Percentiles rank a stretch among this genome's conserved stretches.
Conservation (phyloP, 2,329 filamentous ascomycete species). For the Orbilia quercus region DNA sequence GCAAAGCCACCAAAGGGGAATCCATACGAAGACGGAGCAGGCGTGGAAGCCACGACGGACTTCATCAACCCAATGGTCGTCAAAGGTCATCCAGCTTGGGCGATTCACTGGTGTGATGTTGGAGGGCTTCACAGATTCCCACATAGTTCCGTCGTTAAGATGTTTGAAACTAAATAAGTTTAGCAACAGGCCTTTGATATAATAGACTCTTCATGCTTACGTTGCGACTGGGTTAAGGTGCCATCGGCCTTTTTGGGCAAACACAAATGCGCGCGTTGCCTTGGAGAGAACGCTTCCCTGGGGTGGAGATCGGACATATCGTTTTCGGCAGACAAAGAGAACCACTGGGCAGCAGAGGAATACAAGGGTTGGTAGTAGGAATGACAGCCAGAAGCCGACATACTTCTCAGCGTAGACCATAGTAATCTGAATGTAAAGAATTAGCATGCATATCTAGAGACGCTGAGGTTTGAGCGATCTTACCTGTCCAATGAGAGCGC, state of each 20-base stretch:
- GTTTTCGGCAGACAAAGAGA: constrained; percentile 71
- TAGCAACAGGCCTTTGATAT: background rate
- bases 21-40: constrained; percentile 70
- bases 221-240: constrained; percentile 72
- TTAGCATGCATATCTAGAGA: no score
- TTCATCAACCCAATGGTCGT: constrained; percentile 85
- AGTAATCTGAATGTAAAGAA: constrained; percentile 65
- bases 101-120: constrained; percentile 69
- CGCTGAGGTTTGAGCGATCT: constrained; percentile 62
- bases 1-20: constrained; percentile 72
- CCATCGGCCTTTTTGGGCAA: constrained; percentile 74
- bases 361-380: constrained; percentile 73
- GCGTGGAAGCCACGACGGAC: constrained; percentile 76
- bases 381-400: constrained; percentile 79
- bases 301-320: constrained; percentile 74
- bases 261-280: constrained; percentile 71
- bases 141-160: constrained; percentile 71
- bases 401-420: constrained; percentile 82
- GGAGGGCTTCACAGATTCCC: constrained; percentile 77
- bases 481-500: constrained; percentile 66
- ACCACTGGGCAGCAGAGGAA: constrained; percentile 74
- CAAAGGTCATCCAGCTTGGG: constrained; percentile 81
- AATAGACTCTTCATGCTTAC: constrained; percentile 61
- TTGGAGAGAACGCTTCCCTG: constrained; percentile 78
- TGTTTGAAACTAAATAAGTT: constrained; percentile 63